Evolutionary conservation across 306 rosid species (phyloP).

Genomic region (Benincasa hispida): DNA sequence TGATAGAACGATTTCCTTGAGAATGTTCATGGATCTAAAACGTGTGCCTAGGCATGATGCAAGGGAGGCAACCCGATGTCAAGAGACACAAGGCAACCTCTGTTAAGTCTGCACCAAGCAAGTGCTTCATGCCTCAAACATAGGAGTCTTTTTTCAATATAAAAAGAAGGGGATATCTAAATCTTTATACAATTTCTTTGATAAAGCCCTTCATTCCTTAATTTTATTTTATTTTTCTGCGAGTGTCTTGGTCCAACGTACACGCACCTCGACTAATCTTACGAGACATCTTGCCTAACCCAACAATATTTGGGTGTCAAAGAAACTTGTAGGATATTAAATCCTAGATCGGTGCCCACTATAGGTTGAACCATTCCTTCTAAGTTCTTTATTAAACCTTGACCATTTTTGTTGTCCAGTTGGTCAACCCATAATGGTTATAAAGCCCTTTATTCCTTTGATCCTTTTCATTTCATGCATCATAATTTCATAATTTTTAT

Average conservation of each 20-base stretch:
- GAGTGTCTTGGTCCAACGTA: no score
- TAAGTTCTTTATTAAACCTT: no score
- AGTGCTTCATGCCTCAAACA: background rate
- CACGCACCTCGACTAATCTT: no score
- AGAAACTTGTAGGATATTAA: no score
- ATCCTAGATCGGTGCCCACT: no score
- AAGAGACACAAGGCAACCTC: background rate
- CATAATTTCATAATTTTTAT: background rate
- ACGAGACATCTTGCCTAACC: no score
- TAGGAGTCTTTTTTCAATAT: background rate
- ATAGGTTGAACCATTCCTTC: no score
- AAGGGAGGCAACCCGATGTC: background rate
- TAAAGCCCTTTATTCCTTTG: background rate
- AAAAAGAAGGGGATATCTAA: background rate
- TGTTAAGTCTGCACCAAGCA: background rate
- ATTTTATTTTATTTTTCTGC: no score
- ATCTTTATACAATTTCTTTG: background rate
- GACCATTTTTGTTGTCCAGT: no score
- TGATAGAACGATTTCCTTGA: background rate
- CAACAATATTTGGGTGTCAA: no score
- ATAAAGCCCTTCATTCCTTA: background rate
- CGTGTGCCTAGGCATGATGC: background rate
- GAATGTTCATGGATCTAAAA: background rate
- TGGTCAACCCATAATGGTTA: no score
- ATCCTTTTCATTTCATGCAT: background rate